Conservation (phyloP, 495 filamentous ascomycete species). For the Pyrenula massariospora region DNA sequence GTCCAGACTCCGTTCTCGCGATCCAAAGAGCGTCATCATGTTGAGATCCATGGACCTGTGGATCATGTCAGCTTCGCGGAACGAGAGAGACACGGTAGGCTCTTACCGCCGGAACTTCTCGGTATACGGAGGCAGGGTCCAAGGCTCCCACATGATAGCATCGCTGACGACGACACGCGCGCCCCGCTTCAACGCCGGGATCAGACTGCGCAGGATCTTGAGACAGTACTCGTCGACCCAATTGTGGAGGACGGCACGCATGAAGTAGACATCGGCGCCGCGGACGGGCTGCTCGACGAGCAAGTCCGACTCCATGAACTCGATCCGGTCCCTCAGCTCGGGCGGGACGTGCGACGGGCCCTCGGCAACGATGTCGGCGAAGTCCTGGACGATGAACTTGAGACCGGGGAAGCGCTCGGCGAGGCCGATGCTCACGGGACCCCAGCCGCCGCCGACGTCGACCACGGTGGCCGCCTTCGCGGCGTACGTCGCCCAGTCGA, state of each 20-base stretch:
- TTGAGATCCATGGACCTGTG: conserved; percentile 24
- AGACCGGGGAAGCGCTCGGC: conserved; percentile 6
- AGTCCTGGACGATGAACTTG: conserved; percentile 23
- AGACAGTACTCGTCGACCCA: conserved; percentile 24
- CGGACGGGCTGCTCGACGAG: conserved; percentile 32
- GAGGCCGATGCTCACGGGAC: conserved; percentile 12
- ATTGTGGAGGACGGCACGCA: conserved; percentile 27
- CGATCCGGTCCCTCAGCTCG: conserved; percentile 25
- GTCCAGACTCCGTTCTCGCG: conserved; percentile 15
- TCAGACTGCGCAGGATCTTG: conserved; percentile 15
- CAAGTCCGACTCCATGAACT: conserved; percentile 32
- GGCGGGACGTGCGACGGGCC: conserved; percentile 7
- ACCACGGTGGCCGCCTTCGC: too few relatives aligned
- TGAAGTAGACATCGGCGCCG: conserved; percentile 34
- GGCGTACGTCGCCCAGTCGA: too few relatives aligned
- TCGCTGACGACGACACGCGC: conserved; percentile 38
- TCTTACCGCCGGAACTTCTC: conserved; percentile 18
- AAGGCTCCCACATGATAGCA: too few relatives aligned
- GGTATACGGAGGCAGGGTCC: too few relatives aligned
- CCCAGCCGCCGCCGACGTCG: conserved; percentile 23
- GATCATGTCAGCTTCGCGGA: too few relatives aligned
- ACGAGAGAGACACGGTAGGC: neutral
- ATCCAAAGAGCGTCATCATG: conserved; percentile 22
- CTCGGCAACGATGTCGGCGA: conserved; percentile 8
- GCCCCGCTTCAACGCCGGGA: conserved; percentile 36